Evolutionary conservation across 345 rosid genomes (phyloP).

Genomic region (Sisymbrium irio): DNA sequence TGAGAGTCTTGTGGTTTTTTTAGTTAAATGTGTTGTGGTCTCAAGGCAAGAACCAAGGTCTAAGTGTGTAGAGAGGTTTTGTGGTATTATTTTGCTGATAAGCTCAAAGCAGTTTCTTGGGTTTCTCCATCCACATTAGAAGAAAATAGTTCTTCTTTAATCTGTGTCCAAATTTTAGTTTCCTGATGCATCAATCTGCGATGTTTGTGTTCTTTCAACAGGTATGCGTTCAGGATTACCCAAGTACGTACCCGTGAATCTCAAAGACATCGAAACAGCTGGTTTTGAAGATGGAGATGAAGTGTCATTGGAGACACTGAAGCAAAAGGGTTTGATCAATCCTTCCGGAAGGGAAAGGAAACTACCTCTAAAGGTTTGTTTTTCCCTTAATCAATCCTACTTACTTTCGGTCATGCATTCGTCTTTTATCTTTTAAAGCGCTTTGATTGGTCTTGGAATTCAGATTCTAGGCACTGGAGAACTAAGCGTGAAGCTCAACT

Average conservation of each 20-base stretch:
- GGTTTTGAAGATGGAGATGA: constrained; percentile 89
- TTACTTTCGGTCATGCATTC: not conserved
- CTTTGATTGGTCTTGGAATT: not conserved
- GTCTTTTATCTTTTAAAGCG: not conserved
- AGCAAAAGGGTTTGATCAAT: constrained; percentile 75
- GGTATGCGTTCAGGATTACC: constrained; percentile 93
- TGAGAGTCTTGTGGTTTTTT: not conserved
- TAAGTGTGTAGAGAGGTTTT: not conserved
- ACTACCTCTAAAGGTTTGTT: constrained; percentile 77
- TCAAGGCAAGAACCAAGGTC: not conserved
- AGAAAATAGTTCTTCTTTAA: not conserved
- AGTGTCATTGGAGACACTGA: constrained; percentile 75
- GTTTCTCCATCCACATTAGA: not conserved
- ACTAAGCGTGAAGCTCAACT: constrained; percentile 62
- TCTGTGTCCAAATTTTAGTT: not conserved
- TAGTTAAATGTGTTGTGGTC: not conserved
- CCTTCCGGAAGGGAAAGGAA: constrained; percentile 97
- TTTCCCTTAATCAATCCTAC: not conserved
- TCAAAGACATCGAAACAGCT: constrained; percentile 71
- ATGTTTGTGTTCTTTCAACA: constrained; percentile 26
- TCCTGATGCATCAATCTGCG: not conserved
- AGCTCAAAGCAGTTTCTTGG: not conserved
- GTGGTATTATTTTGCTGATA: not conserved
- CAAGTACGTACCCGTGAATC: constrained; percentile 72
- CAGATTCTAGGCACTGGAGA: constrained; percentile 85